Percentiles rank a stretch among this genome's conserved stretches.
phyloP scores from a whole-genome alignment of 2,329 filamentous ascomycete genomes.

The Remersonia thermophila region DNA sequence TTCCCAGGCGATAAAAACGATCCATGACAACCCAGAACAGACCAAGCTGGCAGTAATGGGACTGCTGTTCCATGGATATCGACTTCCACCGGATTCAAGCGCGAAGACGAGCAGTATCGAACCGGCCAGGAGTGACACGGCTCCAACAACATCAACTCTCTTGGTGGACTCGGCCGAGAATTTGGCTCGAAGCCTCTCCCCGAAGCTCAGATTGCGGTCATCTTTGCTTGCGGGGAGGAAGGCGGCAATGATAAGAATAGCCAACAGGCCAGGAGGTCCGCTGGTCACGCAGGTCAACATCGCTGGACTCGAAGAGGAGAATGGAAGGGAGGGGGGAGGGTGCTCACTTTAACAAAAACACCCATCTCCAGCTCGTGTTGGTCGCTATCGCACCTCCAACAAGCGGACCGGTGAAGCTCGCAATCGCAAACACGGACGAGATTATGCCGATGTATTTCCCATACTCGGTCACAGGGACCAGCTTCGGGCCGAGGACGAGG shows the following conservation, averaged over 20 bases:
- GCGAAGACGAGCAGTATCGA: conserved; percentile 34
- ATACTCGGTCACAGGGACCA: conserved; percentile 25
- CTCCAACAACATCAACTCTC: conserved; percentile 22
- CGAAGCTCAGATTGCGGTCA: too few species aligned
- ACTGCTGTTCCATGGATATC: conserved; percentile 30
- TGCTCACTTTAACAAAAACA: conserved; percentile 34
- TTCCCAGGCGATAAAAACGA: conserved; percentile 23
- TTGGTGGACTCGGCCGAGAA: not conserved
- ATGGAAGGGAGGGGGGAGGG: too few species aligned
- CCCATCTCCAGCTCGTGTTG: conserved; percentile 31
- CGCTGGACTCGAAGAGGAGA: not conserved
- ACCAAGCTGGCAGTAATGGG: conserved; percentile 24
- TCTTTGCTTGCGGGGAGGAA: conserved; percentile 4
- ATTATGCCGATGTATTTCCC: conserved; percentile 22
- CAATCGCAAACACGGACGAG: conserved; percentile 29
- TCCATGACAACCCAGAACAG: conserved; percentile 15
- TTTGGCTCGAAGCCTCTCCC: not conserved
- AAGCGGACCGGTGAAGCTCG: conserved; percentile 30
- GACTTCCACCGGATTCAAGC: conserved; percentile 30
- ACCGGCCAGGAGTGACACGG: conserved; percentile 25
- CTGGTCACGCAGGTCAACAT: conserved; percentile 11
- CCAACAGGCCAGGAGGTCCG: conserved; percentile 20
- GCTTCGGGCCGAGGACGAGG: conserved; percentile 23
- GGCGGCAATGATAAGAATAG: conserved; percentile 14
- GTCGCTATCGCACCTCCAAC: conserved; percentile 31